phyloP scores from a whole-genome alignment of 495 filamentous ascomycete species.

The Coniosporium apollinis region DNA sequence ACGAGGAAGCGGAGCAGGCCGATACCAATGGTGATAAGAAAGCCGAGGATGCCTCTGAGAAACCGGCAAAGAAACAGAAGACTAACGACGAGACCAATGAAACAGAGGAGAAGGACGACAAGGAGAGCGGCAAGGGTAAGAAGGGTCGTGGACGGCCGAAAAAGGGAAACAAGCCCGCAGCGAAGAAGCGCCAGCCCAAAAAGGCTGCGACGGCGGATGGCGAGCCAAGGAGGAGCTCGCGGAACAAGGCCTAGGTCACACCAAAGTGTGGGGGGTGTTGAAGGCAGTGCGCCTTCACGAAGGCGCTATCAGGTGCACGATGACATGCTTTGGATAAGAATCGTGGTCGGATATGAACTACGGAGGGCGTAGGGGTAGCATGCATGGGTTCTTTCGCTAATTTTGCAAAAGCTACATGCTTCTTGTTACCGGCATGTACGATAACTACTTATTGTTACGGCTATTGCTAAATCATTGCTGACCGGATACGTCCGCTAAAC shows the following conservation, averaged over 20 bases:
- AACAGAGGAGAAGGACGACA: slow-evolving; percentile 20
- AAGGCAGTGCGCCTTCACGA: no score
- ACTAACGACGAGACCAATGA: slow-evolving; percentile 20
- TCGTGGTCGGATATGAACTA: no score
- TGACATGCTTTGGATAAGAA: no score
- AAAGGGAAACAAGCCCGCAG: slow-evolving; percentile 15
- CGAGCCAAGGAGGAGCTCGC: slow-evolving; percentile 19
- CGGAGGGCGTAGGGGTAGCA: no score
- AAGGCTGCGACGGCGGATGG: slow-evolving; percentile 24
- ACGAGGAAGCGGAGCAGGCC: slow-evolving; percentile 17
- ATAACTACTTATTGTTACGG: no score
- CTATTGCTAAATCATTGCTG: no score
- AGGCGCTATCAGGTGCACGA: no score
- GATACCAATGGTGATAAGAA: slow-evolving; percentile 2
- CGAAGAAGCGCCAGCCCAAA: slow-evolving; percentile 20
- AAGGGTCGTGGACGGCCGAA: slow-evolving; percentile 30
- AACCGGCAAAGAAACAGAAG: slow-evolving; percentile 20
- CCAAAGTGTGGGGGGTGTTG: no score
- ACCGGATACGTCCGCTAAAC: no score
- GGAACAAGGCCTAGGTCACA: slow-evolving; percentile 16
- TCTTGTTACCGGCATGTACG: no score
- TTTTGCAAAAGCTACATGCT: no score
- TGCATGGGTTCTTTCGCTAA: no score
- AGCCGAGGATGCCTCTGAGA: slow-evolving; percentile 9
- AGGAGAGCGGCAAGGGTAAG: slow-evolving; percentile 20